Evolutionary conservation across 768 basidiomycete species (phyloP), one percentile per base, ranked within the genome.

Genomic region (Phanerodontia chrysosporium): DNA sequence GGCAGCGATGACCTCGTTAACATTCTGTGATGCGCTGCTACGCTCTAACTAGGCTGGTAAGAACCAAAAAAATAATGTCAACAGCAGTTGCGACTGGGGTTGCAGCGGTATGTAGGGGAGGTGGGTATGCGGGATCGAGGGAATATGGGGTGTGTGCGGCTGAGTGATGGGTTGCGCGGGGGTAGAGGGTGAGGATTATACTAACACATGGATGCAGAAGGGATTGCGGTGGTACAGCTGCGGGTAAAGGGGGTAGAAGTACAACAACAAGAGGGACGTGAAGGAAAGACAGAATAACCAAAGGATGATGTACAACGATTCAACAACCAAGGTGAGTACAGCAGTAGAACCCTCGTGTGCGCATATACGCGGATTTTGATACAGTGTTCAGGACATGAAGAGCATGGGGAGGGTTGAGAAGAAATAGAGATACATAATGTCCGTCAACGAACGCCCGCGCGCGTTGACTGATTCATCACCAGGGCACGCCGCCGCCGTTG

Each of bases 401-500:
- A 35, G 55, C 45, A 52, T 4, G 14, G 13, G 22, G 39, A 24
- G 58, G 57, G 59, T 9, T 56, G 61, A 36, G 27, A 57, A 57
- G 55, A 55, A 60, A 49, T 29, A 59, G 51, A 39, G 45, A 60
- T 59, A 57, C 49, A 48, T 44, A 21, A 25, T 36, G 55, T 57
- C 55, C 63, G 69, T 68, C 69, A 67, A 68, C 69, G 63, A 67
- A 67, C 69, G 67, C 69, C 69, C 60, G 69, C 69, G 67, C 65
- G 61, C 67, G 69, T 64, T 67, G 66, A 70, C 69, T 39, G 58
- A 56, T 60, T 68, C 66, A 68, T 67, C 64, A 70, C 69, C 69
- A 70, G 61, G 58, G 61, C 74, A 75, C 73, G 63, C 64, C 65
- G 2, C 74, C 74, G 57, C 52, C 24, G 21, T 75, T 73, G 62